Conservation (phyloP, 108 stramenopile species). For the Aurantiochytrium sp. region DNA sequence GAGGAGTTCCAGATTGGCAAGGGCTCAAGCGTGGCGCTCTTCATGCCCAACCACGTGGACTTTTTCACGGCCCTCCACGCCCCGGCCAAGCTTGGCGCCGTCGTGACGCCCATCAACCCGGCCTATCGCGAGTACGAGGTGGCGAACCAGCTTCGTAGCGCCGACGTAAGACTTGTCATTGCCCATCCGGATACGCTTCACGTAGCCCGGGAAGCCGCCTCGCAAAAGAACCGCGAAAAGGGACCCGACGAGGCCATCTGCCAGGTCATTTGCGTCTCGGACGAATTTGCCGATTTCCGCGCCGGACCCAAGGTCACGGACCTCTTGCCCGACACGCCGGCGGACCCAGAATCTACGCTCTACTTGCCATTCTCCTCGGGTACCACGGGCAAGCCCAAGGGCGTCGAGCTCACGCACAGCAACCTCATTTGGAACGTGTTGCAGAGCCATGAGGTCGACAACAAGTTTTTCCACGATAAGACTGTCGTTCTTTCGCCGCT, state of each 20-base stretch:
- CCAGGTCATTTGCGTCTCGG: conserved; percentile 59
- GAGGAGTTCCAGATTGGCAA: not conserved
- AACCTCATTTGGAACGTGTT: conserved; percentile 71
- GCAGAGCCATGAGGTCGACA: conserved; percentile 56
- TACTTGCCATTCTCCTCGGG: conserved; percentile 83
- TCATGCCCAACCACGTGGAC: conserved; percentile 76
- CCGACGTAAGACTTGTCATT: conserved; percentile 58
- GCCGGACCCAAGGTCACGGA: conserved; percentile 53
- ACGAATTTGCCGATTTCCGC: conserved; percentile 42
- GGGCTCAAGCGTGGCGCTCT: conserved; percentile 52
- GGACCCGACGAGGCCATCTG: not conserved
- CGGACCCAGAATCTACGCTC: conserved; percentile 23
- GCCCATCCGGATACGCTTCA: conserved; percentile 56
- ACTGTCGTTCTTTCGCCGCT: conserved; percentile 60
- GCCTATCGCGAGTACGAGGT: conserved; percentile 62
- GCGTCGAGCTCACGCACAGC: conserved; percentile 72
- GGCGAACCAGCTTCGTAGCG: conserved; percentile 49
- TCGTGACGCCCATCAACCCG: conserved; percentile 75
- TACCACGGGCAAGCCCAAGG: conserved; percentile 88
- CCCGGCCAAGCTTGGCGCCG: conserved; percentile 63
- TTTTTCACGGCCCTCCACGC: conserved; percentile 66
- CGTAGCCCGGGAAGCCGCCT: conserved; percentile 59
- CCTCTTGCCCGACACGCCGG: conserved; percentile 45
- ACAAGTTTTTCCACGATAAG: conserved; percentile 27
- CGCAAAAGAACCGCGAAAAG: conserved; percentile 18